A percentile compares a stretch with the other conserved stretches of the same genome.
Conservation (phyloP, 2,329 filamentous ascomycete genomes). For the Penicillium sp. region DNA sequence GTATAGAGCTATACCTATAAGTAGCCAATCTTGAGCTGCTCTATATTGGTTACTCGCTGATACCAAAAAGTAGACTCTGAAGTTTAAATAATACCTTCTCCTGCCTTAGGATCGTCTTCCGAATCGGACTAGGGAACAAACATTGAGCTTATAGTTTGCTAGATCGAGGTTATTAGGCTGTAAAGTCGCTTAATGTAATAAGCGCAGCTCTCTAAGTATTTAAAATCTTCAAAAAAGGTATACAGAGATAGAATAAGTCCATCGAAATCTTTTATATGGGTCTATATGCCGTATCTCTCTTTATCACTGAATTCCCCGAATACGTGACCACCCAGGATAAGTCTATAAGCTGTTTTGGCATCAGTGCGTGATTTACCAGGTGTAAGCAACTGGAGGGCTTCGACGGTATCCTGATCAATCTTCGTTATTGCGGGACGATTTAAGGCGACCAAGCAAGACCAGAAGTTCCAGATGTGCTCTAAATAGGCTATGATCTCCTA, state of each 20-base stretch:
- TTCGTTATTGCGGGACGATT: constrained; percentile 15
- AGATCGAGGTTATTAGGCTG: constrained; percentile 3
- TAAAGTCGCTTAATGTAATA: constrained; percentile 13
- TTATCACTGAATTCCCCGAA: constrained; percentile 25
- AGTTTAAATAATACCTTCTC: constrained; percentile 5
- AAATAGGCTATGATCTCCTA: constrained; percentile 25
- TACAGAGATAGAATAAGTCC: constrained; percentile 20
- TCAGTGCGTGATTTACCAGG: constrained; percentile 15
- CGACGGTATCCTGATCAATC: constrained; percentile 21
- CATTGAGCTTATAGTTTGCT: constrained; percentile 10
- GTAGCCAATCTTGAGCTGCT: constrained; percentile 21
- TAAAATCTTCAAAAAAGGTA: constrained; percentile 24
- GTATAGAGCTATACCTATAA: constrained; percentile 32
- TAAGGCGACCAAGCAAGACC: constrained; percentile 18
- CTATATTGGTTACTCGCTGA: constrained; percentile 7
- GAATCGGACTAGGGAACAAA: constrained; percentile 7
- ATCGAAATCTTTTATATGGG: constrained; percentile 8
- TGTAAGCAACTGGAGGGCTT: constrained; percentile 18
- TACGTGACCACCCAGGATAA: constrained; percentile 27
- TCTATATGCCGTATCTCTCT: constrained; percentile 14
- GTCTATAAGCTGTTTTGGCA: constrained; percentile 9
- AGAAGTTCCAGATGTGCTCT: constrained; percentile 18
- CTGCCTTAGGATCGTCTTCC: constrained; percentile 8
- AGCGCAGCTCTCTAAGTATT: constrained; percentile 16
- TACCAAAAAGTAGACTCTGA: constrained; percentile 10